Conservation (phyloP, 1,139 yeast species). For the Martiniozyma asiatica region DNA sequence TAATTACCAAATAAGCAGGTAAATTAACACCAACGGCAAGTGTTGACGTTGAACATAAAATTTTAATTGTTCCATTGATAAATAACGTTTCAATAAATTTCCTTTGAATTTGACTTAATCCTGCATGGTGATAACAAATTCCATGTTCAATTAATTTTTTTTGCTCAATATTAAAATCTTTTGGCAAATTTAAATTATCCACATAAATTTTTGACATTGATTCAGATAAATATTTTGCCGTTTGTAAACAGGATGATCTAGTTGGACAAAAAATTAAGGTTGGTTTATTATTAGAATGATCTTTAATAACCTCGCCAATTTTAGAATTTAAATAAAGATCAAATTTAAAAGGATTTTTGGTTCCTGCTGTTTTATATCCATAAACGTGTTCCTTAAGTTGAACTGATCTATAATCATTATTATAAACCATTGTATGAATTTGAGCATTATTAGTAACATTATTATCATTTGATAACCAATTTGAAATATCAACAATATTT, state of each 20-base stretch:
- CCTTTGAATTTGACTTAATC: slow-evolving; percentile 35
- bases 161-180: slow-evolving; percentile 24
- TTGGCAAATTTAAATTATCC: slow-evolving; percentile 1
- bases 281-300: slow-evolving; percentile 30
- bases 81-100: slow-evolving; percentile 32
- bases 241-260: slow-evolving; percentile 32
- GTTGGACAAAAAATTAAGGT: slow-evolving; percentile 43
- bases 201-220: slow-evolving; percentile 5
- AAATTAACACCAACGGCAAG: slow-evolving; percentile 96
- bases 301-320: slow-evolving; percentile 25
- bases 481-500: slow-evolving; percentile 36
- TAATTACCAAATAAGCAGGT: slow-evolving; percentile 87
- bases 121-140: slow-evolving; percentile 50
- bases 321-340: slow-evolving; percentile 31
- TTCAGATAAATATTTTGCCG: slow-evolving; percentile 30
- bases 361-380: slow-evolving; percentile 26
- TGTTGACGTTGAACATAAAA: slow-evolving; percentile 51
- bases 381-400: slow-evolving; percentile 29
- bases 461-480: slow-evolving; percentile 26
- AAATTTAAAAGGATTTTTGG: slow-evolving; percentile 32
- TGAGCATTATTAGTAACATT: slow-evolving; percentile 9
- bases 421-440: slow-evolving; percentile 29
- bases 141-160: slow-evolving; percentile 23
- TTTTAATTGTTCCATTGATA: slow-evolving; percentile 28
- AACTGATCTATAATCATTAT: slow-evolving; percentile 37